Conservation (phyloP, 257 asterid species). For the Gardenia jasminoides region DNA sequence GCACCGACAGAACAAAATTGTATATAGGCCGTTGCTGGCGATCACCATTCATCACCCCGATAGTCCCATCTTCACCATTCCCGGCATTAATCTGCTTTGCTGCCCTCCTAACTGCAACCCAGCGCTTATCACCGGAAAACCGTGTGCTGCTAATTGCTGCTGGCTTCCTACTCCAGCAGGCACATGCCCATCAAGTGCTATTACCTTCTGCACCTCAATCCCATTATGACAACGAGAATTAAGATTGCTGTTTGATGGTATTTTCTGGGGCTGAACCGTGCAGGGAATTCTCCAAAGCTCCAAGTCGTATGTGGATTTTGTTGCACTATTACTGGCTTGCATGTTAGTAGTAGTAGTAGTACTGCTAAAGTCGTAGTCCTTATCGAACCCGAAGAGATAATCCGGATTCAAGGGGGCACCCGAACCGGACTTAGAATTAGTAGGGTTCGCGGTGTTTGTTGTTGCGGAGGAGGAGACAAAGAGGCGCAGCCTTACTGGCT, state of each 20-base stretch:
- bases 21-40: constrained; percentile 47
- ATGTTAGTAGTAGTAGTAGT: background rate
- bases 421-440: constrained; percentile 14
- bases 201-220: background rate
- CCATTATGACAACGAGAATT: background rate
- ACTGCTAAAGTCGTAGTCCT: constrained; percentile 33
- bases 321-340: constrained; percentile 27
- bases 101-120: constrained; percentile 27
- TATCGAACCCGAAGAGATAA: constrained; percentile 77
- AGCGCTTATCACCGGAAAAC: constrained; percentile 43
- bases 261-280: constrained; percentile 26
- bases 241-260: background rate
- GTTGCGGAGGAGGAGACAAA: constrained; percentile 38
- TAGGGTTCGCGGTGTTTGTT: constrained; percentile 21
- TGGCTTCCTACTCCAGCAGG: constrained; percentile 20
- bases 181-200: constrained; percentile 17
- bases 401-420: constrained; percentile 53
- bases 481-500: constrained; percentile 55
- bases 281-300: constrained; percentile 58
- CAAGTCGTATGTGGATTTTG: constrained; percentile 28
- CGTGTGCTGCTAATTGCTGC: constrained; percentile 24
- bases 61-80: constrained; percentile 24
- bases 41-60: background rate
- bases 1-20: constrained; percentile 34
- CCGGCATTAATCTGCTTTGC: constrained; percentile 22